Base-by-base conservation (phyloP, 306 rosid genomes). In the Sophora flavescens region DNA sequence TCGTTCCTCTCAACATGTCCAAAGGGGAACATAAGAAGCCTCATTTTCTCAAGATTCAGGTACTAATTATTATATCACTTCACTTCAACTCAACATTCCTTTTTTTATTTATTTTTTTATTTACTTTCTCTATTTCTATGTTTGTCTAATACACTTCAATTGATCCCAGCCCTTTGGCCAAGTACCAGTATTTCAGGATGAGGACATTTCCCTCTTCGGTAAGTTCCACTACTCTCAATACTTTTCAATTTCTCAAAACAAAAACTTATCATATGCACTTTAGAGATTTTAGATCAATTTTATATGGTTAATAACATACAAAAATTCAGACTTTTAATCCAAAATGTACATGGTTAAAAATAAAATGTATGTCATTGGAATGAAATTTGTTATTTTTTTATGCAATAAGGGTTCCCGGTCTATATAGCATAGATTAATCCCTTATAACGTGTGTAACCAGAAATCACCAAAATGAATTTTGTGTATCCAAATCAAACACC, bases 131-230 rank as follows among this genome's bases (percentile, higher is more conserved):
- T 18, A 13, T 54, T 5, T 22, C 11, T 18, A 0, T 52, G 8
- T 17, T 4, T 52, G 1, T 15, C 15, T 52, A 33, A 13, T 13
- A 2, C 64, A 59, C 30, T 4, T 44, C 14, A 44, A 10, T 44
- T 44, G 16, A 70, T 64, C 18, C 70, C 81, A 92, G 87, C 98
- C 98, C 10, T 91, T 93, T 63, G 97, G 92, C 35, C 97, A 93
- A 88, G 98, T 93, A 10, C 98, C 97, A 2, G 97, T 90, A 63
- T 93, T 91, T 84, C 83, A 93, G 36, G 98, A 93, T 59, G 88
- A 86, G 0, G 7, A 64, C 65, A 79, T 86, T 63, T 74, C 96
- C 63, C 86, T 91, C 67, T 93, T 93, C 39, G 98, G 98, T 89
- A 77, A 47, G 71, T 50, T 38, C 32, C 18, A 3, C 33, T 3